Percentiles rank a stretch among this genome's conserved stretches.
These are phyloP conservation scores for Entomophthora muscae DNA, from an alignment of 371 early-diverging fungal species.

Conservation along the genomic window DNA sequence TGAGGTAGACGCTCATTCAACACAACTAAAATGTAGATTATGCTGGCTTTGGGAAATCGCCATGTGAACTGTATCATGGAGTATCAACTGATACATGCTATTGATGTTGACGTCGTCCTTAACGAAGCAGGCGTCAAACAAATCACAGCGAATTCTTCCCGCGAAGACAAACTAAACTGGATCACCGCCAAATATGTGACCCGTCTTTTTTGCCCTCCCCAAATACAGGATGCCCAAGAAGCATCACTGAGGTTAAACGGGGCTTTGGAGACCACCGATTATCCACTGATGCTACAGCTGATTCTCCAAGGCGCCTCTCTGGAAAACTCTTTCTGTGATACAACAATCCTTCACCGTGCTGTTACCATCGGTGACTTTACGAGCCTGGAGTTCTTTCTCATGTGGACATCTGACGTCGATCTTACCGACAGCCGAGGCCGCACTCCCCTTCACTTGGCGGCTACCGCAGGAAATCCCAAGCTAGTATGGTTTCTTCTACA, in stretches of 20 bases:
- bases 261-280: neutral
- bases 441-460: slow-evolving; percentile 40
- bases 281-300: neutral
- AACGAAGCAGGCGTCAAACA: neutral
- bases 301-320: neutral
- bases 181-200: slow-evolving; percentile 59
- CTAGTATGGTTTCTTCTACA: slow-evolving; percentile 5
- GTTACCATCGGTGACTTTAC: slow-evolving; percentile 31
- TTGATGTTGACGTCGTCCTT: slow-evolving; percentile 11
- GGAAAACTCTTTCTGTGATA: neutral
- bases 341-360: slow-evolving; percentile 40
- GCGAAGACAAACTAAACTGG: slow-evolving; percentile 41
- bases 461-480: neutral
- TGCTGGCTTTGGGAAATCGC: slow-evolving; percentile 38
- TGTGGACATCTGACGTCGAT: slow-evolving; percentile 46
- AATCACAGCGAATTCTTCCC: neutral
- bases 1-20: slow-evolving; percentile 21
- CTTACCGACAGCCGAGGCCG: slow-evolving; percentile 38
- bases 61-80: slow-evolving; percentile 59
- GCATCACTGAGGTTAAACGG: neutral
- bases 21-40: neutral
- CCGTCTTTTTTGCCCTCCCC: neutral
- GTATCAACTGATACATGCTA: slow-evolving; percentile 21
- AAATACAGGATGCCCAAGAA: neutral
- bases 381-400: slow-evolving; percentile 44